Conservation (phyloP, 2,329 filamentous ascomycete genomes). For the Aspergillus oerlinghausenensis region DNA sequence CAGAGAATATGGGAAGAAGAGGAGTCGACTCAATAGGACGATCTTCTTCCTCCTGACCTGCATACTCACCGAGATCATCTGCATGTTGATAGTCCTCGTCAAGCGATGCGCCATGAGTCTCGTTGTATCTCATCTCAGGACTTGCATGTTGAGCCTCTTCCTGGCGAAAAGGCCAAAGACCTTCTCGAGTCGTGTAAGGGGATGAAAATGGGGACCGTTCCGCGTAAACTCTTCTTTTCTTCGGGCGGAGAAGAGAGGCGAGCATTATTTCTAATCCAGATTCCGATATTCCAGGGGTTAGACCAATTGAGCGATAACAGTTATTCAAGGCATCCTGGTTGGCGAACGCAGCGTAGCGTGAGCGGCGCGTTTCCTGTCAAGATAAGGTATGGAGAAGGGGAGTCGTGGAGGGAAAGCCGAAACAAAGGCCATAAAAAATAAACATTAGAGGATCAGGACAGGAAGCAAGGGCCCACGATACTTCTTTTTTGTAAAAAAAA, state of each 20-base stretch:
- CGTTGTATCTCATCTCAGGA: slow-evolving; percentile 13
- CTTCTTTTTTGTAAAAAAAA: no score
- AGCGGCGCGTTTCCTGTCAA: background rate
- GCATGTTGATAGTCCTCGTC: slow-evolving; percentile 36
- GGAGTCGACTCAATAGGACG: slow-evolving; percentile 46
- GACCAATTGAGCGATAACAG: background rate
- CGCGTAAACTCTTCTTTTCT: slow-evolving; percentile 21
- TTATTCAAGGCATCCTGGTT: background rate
- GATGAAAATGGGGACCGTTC: slow-evolving; percentile 28
- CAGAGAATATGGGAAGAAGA: slow-evolving; percentile 73
- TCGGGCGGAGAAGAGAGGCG: slow-evolving; percentile 28
- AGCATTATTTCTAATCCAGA: slow-evolving; percentile 19
- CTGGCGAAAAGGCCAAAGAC: slow-evolving; percentile 16
- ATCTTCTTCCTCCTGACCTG: slow-evolving; percentile 41
- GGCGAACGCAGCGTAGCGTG: background rate
- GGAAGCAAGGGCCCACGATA: background rate
- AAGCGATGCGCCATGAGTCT: slow-evolving; percentile 18
- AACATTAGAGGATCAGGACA: background rate
- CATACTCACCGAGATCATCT: slow-evolving; percentile 33
- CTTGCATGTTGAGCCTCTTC: slow-evolving; percentile 5
- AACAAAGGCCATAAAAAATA: background rate
- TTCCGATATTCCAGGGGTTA: background rate
- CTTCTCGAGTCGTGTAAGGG: slow-evolving; percentile 21
- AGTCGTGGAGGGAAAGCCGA: background rate
- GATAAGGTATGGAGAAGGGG: background rate